These are phyloP conservation scores for Paragyromitra xinjiangensis DNA, from an alignment of 495 filamentous ascomycete species.

Conservation along the genomic window DNA sequence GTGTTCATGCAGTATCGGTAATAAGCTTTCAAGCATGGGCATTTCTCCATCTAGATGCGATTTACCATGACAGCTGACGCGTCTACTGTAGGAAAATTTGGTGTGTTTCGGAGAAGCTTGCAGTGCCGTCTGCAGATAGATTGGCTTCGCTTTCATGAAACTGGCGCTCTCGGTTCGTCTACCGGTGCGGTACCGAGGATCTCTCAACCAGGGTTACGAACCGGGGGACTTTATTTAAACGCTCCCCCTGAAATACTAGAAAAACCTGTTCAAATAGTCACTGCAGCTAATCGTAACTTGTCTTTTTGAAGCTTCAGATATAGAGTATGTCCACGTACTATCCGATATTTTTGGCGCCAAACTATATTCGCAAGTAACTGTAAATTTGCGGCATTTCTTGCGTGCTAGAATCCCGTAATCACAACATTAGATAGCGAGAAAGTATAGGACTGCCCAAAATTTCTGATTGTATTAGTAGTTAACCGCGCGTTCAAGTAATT, in stretches of 20 bases:
- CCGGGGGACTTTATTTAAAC: neutral
- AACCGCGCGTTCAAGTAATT: too few relatives aligned
- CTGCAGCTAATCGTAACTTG: neutral
- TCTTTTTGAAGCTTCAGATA: conserved; percentile 3
- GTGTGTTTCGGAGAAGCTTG: neutral
- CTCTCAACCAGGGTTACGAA: neutral
- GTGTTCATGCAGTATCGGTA: neutral
- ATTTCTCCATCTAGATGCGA: conserved; percentile 3
- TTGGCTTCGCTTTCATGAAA: conserved; percentile 11
- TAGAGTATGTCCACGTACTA: conserved; percentile 4
- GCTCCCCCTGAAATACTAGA: neutral
- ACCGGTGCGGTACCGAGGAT: conserved; percentile 1
- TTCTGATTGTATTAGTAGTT: too few relatives aligned
- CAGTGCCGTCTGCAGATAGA: neutral
- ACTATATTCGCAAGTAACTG: neutral
- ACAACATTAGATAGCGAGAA: neutral
- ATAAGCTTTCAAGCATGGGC: neutral
- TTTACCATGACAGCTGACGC: conserved; percentile 10
- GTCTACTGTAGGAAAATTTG: neutral
- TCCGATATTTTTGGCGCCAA: neutral
- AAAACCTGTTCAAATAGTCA: neutral
- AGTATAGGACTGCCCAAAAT: neutral
- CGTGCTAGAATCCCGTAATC: neutral
- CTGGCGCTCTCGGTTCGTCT: conserved; percentile 21
- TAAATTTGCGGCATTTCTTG: neutral